These are phyloP conservation scores for Colletotrichum chlorophyti DNA, from an alignment of 2,329 filamentous ascomycete genomes.

Conservation along the genomic window DNA sequence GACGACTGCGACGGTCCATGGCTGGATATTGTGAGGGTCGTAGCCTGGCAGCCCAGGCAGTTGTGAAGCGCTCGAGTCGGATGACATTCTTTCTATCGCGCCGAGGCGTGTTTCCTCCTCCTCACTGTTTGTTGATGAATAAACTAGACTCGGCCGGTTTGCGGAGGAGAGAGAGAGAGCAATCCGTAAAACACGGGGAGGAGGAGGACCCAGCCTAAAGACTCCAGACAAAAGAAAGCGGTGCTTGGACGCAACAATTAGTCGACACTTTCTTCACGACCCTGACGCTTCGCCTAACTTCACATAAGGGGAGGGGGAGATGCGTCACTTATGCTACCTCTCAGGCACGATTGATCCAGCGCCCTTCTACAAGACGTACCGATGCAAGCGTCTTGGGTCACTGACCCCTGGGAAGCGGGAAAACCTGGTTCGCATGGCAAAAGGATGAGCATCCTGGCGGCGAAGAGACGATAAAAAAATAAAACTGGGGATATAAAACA, in stretches of 20 bases:
- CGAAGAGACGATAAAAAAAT: neutral
- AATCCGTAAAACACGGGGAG: neutral
- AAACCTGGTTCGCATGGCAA: neutral
- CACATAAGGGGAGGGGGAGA: neutral
- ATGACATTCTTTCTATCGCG: conserved; percentile 4
- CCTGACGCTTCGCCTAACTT: neutral
- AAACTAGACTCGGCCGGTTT: neutral
- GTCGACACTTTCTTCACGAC: neutral
- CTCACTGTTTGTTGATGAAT: neutral
- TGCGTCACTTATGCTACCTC: conserved; percentile 11
- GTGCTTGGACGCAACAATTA: neutral
- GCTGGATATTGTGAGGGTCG: conserved; percentile 45
- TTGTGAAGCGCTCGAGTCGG: conserved; percentile 16
- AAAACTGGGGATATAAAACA: conserved; percentile 3
- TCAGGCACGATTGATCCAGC: neutral
- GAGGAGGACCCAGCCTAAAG: conserved; percentile 13
- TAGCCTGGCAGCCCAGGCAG: conserved; percentile 39
- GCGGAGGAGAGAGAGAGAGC: neutral
- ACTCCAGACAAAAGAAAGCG: neutral
- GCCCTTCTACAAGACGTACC: conserved; percentile 2
- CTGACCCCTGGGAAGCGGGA: neutral
- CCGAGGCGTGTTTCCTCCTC: neutral
- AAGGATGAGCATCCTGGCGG: conserved; percentile 1
- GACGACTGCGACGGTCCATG: conserved; percentile 49
- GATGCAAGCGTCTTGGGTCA: neutral